A percentile compares a stretch with the other conserved stretches of the same genome.
phyloP scores from a whole-genome alignment of 2,329 filamentous ascomycete genomes.

The Escovopsis sp. region DNA sequence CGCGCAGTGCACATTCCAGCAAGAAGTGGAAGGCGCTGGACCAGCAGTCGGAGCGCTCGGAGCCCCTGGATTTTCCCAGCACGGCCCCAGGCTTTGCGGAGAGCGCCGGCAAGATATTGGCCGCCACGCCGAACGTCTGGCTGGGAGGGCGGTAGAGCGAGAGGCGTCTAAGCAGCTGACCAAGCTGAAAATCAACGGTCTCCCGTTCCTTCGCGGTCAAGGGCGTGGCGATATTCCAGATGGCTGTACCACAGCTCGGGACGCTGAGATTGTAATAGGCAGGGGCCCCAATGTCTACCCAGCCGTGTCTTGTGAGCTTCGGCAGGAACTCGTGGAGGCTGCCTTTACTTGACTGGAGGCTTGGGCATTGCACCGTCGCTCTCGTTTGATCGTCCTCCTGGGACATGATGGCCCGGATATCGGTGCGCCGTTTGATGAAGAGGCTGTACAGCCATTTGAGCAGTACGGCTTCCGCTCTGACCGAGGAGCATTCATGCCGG shows the following conservation, averaged over 20 bases:
- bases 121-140: slow-evolving; percentile 28
- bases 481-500: slow-evolving; percentile 29
- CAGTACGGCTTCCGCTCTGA: slow-evolving; percentile 28
- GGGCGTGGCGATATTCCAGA: slow-evolving; percentile 20
- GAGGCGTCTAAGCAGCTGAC: slow-evolving; percentile 29
- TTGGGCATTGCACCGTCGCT: no score
- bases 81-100: slow-evolving; percentile 11
- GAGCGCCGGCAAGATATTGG: slow-evolving; percentile 10
- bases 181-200: slow-evolving; percentile 30
- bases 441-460: slow-evolving; percentile 27
- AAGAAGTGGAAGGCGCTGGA: slow-evolving; percentile 39
- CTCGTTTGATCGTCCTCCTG: slow-evolving; percentile 1
- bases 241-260: slow-evolving; percentile 20
- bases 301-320: slow-evolving; percentile 23
- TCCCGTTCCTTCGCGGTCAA: slow-evolving; percentile 20
- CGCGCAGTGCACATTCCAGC: slow-evolving; percentile 39
- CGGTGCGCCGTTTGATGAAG: slow-evolving; percentile 3
- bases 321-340: slow-evolving; percentile 22
- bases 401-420: background rate
- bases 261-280: slow-evolving; percentile 28
- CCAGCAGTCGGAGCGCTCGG: slow-evolving; percentile 34
- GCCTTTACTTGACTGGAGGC: background rate
- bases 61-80: no score
- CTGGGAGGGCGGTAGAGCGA: slow-evolving; percentile 29
- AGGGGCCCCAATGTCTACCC: slow-evolving; percentile 12